Evolutionary conservation across 192 early-diverging fungal species (phyloP), one percentile per base, ranked within the genome.

Genomic region (Coemansia interrupta): DNA sequence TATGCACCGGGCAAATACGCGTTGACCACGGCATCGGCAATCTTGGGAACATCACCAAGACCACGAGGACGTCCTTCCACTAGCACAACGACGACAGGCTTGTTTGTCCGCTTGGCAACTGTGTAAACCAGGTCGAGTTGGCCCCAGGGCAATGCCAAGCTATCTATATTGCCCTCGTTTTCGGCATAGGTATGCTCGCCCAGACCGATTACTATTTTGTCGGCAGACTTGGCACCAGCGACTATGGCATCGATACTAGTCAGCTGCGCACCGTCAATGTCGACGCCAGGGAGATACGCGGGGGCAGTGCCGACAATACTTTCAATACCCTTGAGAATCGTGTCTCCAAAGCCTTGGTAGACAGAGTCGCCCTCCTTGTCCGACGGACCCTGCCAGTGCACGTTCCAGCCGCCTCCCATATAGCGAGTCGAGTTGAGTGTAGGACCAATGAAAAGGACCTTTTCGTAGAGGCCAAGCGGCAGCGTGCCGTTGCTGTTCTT

Each of bases 1-100:
- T 83, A 84, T 18, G 80, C 70, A n/a, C 86, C 86, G 1, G 84
- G 86, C 15, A 83, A 26, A 52, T 83, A 84, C 0, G 82, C 70
- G 39, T 76, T 63, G n/a, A 87, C 61, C 8, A 87, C 60, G 7
- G 72, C 82, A 32, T 70, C 59, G 9, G 83, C 78, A 0, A 60
- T 26, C 2, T 70, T 73, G 46, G 56, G 72, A 7, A 79, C 60
- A 6, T 77, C 59, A 17, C 73, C 52, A 0, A 87, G 61, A 23
- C 81, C 64, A 11, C 84, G 71, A 5, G 86, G 86, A 10, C 86
- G 82, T 8, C 82, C 84, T 42, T 82, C 72, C 5, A 85, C 76
- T 0, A 87, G 70, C 23, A 87, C 62, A 8, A 72, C 66, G 6
- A 84, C 53, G 12, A 87, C 51, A 10, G 73, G 79, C 28, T 62